Evolutionary conservation across 1,139 yeast genomes (phyloP), one percentile per base, ranked within the genome.

Genomic region (Arxiozyma heterogenica): DNA sequence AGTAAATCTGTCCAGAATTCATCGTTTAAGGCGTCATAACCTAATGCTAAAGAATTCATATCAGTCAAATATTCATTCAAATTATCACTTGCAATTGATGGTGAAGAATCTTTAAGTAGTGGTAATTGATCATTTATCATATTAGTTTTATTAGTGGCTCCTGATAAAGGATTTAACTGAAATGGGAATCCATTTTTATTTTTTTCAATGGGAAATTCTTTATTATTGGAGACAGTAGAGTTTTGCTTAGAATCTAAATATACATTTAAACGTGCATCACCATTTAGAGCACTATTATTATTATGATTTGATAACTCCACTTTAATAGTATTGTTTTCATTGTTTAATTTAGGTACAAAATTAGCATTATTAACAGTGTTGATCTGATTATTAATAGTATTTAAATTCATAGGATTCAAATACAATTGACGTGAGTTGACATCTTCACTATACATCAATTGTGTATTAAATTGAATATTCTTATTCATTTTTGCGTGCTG

Each of bases 1-100:
- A 65, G 59, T 44, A 65, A 55, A 50, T 65, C 68, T 11, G 67
- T 60, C 68, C 68, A 65, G 48, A 65, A 63, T 53, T 65, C 68
- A 44, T 64, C 69, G 52, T 64, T 64, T 38, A 65, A 54, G 20
- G 67, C 65, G 51, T 61, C 64, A 27, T 62, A 62, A 8, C 67
- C 68, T 58, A 57, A 54, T 41, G 61, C 60, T 39, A 64, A 47
- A 21, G 67, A 64, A 48, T 62, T 57, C 21, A 61, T 57, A 51
- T 64, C 68, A 2, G 67, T 59, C 52, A 64, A 44, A 52, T 61
- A 63, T 18, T 61, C 65, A 47, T 60, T 58, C 34, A 64, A 48
- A 41, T 61, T 61, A 42, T 62, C 66, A 23, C 58, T 55, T 1
- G 64, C 58, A 21, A 58, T 51, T 2, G 61, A 52, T 15, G 64